A percentile compares a stretch with the other conserved stretches of the same genome.
These are phyloP conservation scores for Nissolia schottii DNA, from an alignment of 306 rosid genomes.

Conservation along the genomic window DNA sequence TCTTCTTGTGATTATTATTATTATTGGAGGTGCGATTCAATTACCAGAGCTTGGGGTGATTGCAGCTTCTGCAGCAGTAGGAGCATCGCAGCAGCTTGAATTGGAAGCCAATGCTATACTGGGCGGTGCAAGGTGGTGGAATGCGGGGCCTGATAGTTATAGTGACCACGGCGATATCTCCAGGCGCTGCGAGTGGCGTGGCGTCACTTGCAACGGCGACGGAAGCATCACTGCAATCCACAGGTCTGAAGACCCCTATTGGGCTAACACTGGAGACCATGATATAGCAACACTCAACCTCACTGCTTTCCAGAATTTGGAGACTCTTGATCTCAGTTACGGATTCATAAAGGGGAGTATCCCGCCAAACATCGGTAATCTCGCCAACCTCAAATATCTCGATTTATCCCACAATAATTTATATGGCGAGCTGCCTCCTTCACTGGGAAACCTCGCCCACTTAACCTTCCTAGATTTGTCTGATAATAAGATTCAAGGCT, in stretches of 20 bases:
- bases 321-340: background rate
- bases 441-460: no score
- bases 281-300: background rate
- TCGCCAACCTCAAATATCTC: no score
- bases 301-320: background rate
- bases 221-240: background rate
- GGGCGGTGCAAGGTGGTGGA: background rate
- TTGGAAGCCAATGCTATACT: background rate
- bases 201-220: background rate
- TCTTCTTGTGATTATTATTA: no score
- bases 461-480: background rate
- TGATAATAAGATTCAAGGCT: no score
- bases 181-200: background rate
- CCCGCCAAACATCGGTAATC: background rate
- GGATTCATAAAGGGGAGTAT: background rate
- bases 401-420: no score
- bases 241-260: no score
- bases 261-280: fast-evolving
- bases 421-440: no score
- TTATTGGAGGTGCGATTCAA: background rate
- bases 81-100: background rate
- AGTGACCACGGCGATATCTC: background rate
- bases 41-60: no score
- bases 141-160: no score
- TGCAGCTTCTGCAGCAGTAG: no score